Percentiles rank a stretch among this genome's conserved stretches.
Evolutionary conservation across 306 rosid species (phyloP).

Genomic region (Hippophae gyantsensis): DNA sequence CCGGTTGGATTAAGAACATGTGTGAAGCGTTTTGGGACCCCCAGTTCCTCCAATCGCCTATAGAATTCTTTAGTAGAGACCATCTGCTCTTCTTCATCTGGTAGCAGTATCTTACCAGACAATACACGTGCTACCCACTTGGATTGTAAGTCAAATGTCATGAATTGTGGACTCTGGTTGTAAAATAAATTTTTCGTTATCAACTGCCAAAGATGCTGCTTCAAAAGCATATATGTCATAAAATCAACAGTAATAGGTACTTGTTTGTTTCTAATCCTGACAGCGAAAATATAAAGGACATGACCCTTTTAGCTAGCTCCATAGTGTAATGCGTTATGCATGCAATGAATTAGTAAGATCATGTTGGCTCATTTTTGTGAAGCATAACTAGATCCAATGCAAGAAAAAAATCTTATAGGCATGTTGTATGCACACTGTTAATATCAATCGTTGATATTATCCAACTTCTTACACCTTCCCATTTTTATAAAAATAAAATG

Average conservation of each 20-base stretch:
- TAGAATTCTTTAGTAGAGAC: not conserved
- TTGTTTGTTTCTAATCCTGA: not conserved
- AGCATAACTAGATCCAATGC: not conserved
- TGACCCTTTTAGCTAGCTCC: not conserved
- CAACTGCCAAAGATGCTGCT: not conserved
- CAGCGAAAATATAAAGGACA: not conserved
- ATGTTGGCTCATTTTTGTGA: not conserved
- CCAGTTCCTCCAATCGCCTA: constrained; percentile 2
- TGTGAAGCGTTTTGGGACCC: constrained; percentile 6
- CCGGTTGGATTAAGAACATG: not conserved
- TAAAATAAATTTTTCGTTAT: not conserved
- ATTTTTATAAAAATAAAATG: too few species aligned
- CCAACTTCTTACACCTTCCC: too few species aligned
- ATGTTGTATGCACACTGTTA: too few species aligned
- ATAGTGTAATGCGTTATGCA: not conserved
- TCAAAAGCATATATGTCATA: not conserved
- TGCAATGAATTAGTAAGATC: not conserved
- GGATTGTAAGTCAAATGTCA: constrained; percentile 3
- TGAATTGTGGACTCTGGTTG: constrained; percentile 1
- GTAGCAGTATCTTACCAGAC: constrained; percentile 3
- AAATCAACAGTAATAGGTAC: not conserved
- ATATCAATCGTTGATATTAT: too few species aligned
- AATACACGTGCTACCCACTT: constrained; percentile 13
- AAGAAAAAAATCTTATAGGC: too few species aligned
- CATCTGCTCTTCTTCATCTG: constrained; percentile 6